Percentiles rank a stretch among this genome's conserved stretches.
phyloP scores from a whole-genome alignment of 352 stramenopile species.

The Halophytophthora polymorphica region DNA sequence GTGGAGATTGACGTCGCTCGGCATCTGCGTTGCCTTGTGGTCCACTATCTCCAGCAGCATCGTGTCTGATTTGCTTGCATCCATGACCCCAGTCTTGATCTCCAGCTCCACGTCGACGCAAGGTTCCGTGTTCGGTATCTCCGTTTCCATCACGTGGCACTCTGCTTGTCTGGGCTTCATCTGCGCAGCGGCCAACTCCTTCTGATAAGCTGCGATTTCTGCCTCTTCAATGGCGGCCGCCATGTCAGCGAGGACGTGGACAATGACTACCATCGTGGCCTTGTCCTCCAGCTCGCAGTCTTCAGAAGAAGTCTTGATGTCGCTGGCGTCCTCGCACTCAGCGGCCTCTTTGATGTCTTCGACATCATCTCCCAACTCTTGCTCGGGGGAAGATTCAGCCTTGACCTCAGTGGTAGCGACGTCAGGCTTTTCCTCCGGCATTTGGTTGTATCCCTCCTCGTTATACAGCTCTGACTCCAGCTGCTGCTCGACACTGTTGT shows the following conservation, averaged over 20 bases:
- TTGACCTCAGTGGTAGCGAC: slow-evolving; percentile 23
- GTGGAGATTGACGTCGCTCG: slow-evolving; percentile 8
- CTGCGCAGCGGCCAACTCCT: neutral
- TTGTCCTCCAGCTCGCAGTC: slow-evolving; percentile 3
- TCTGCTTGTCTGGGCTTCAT: neutral
- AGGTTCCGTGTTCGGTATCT: neutral
- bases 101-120: neutral
- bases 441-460: slow-evolving; percentile 26
- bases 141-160: neutral
- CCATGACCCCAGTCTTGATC: slow-evolving; percentile 5
- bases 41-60: neutral
- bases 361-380: slow-evolving; percentile 15
- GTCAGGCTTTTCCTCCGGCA: slow-evolving; percentile 24
- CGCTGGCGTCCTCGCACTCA: slow-evolving; percentile 4
- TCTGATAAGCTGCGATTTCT: neutral
- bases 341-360: slow-evolving; percentile 8
- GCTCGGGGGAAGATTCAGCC: slow-evolving; percentile 19
- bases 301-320: slow-evolving; percentile 1
- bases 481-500: slow-evolving; percentile 4
- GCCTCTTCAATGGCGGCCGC: slow-evolving; percentile 10
- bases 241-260: slow-evolving; percentile 17
- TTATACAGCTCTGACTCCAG: slow-evolving; percentile 3
- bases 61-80: slow-evolving; percentile 3
- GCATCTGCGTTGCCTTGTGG: neutral
- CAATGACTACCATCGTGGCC: slow-evolving; percentile 11